Evolutionary conservation across 805 yeast species (phyloP).

Genomic region (Torulaspora indica): DNA sequence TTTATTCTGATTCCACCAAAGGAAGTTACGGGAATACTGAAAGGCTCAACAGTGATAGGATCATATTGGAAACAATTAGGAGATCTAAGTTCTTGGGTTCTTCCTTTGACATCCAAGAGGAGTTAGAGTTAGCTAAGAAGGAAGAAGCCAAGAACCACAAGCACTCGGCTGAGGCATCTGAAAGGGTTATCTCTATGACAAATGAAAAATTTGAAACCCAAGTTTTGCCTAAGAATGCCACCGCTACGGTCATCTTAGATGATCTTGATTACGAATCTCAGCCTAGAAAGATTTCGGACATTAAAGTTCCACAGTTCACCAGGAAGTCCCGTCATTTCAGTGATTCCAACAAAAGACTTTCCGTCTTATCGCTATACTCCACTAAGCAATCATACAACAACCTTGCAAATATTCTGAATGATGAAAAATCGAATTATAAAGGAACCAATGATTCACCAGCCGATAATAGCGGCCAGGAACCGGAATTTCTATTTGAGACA

Average conservation of each 20-base stretch:
- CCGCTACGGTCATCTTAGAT: constrained; percentile 24
- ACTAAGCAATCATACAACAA: constrained; percentile 61
- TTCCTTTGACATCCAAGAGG: constrained; percentile 36
- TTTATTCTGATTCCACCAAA: constrained; percentile 20
- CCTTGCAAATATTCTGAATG: constrained; percentile 43
- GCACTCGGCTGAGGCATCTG: constrained; percentile 7
- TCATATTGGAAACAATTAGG: constrained; percentile 41
- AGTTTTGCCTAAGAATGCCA: constrained; percentile 28
- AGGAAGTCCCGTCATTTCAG: constrained; percentile 62
- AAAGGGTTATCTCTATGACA: constrained; percentile 15
- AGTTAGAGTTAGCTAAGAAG: constrained; percentile 23
- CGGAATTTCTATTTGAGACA: constrained; percentile 31
- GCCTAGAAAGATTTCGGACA: constrained; percentile 55
- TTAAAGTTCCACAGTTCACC: constrained; percentile 65
- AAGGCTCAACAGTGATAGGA: constrained; percentile 29
- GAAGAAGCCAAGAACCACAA: constrained; percentile 10
- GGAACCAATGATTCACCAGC: constrained; percentile 16
- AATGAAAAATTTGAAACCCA: constrained; percentile 20
- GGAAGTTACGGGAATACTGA: constrained; percentile 16
- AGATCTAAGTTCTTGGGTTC: constrained; percentile 44
- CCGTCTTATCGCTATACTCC: constrained; percentile 68
- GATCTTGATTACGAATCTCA: constrained; percentile 26
- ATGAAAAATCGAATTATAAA: constrained; percentile 14
- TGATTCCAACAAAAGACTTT: constrained; percentile 58
- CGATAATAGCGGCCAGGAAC: constrained; percentile 22